These are phyloP conservation scores for Scedosporium boydii DNA, from an alignment of 2,329 filamentous ascomycete species.

Conservation along the genomic window DNA sequence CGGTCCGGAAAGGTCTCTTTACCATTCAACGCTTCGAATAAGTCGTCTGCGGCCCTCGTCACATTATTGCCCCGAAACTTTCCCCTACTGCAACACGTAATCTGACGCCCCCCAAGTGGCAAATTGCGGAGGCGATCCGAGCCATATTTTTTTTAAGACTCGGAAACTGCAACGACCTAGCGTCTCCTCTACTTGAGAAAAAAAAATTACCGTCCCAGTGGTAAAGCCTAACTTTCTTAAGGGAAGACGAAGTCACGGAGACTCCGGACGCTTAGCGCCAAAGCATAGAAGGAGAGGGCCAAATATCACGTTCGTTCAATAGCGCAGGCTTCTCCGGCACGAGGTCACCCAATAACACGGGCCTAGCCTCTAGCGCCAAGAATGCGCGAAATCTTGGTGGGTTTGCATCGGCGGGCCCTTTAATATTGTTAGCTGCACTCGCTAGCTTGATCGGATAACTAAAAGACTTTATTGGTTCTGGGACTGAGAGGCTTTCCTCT, in stretches of 20 bases:
- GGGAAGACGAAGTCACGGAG: neutral
- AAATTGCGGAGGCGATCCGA: conserved; percentile 1
- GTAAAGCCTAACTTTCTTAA: neutral
- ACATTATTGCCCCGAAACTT: no score
- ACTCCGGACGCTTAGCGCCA: neutral
- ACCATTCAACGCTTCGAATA: no score
- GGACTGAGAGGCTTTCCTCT: neutral
- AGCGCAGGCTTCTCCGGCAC: no score
- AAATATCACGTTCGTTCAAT: neutral
- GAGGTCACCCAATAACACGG: neutral
- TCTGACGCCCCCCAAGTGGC: neutral
- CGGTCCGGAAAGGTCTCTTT: no score
- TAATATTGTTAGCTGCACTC: neutral
- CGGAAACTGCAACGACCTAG: neutral
- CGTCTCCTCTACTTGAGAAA: neutral
- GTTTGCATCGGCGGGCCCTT: neutral
- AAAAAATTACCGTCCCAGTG: neutral
- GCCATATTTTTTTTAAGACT: neutral
- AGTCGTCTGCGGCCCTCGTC: no score
- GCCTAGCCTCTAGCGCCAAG: neutral
- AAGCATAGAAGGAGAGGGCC: neutral
- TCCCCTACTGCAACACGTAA: no score
- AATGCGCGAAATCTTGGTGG: neutral
- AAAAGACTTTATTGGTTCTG: neutral
- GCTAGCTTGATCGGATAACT: neutral